A percentile compares a stretch with the other conserved stretches of the same genome.
phyloP scores from a whole-genome alignment of 1,284 basidiomycete genomes.

The Ceratobasidium sp. region DNA sequence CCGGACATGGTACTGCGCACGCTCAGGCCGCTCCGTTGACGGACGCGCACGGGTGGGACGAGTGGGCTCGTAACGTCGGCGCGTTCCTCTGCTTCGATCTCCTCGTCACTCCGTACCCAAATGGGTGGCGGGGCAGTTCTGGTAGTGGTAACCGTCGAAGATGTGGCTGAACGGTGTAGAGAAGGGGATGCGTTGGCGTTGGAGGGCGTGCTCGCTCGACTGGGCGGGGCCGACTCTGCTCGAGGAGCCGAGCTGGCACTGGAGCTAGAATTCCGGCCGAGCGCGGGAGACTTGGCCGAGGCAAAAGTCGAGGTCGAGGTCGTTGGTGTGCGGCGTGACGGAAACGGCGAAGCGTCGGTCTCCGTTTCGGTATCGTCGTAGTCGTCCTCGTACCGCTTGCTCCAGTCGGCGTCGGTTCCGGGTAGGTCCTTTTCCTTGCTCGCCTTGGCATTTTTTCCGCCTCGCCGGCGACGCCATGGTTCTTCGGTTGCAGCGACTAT shows the following conservation, averaged over 20 bases:
- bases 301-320: conserved; percentile 19
- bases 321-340: conserved; percentile 13
- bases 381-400: conserved; percentile 2
- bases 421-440: neutral
- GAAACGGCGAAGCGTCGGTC: conserved; percentile 20
- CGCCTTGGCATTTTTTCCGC: neutral
- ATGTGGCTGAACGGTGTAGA: neutral
- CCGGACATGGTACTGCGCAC: conserved; percentile 17
- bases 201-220: conserved; percentile 22
- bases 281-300: neutral
- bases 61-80: conserved; percentile 45
- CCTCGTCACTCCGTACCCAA: conserved; percentile 60
- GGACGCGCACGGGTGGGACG: conserved; percentile 30
- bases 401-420: neutral
- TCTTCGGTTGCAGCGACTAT: conserved; percentile 57
- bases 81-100: conserved; percentile 64
- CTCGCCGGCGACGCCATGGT: conserved; percentile 47
- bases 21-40: conserved; percentile 34
- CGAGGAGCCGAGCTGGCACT: conserved; percentile 17
- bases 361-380: conserved; percentile 35
- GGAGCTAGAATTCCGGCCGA: conserved; percentile 18
- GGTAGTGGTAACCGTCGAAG: neutral
- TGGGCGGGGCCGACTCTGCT: conserved; percentile 5
- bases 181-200: conserved; percentile 1
- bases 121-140: conserved; percentile 7